Evolutionary conservation across 805 yeast species (phyloP), one percentile per base, ranked within the genome.

Genomic region (Sugiyamaella floridensis): DNA sequence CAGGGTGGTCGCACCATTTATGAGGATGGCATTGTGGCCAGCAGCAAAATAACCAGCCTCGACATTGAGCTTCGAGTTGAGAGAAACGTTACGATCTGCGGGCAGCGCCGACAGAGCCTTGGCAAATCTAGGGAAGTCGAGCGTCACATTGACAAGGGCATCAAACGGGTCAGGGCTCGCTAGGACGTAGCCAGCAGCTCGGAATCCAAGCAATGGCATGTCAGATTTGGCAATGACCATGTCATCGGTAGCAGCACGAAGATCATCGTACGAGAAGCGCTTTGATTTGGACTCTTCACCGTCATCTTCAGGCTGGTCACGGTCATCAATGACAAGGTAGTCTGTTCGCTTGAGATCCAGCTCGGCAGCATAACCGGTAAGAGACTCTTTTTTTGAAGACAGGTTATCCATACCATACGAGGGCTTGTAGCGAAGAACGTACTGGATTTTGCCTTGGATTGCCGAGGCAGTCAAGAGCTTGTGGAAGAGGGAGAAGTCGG

Each of bases 351-450:
- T 85, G 55, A 85, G 61, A 1, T 82, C 77, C 44, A 85, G 63
- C 44, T 78, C 85, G 15, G 77, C 82, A 1, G 89, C 93, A 65
- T 81, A 88, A 0, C 92, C 93, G 9, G 65, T 58, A 10, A 69
- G 49, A 15, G 48, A 46, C 18, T 54, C 62, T 11, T 32, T 32
- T 11, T 32, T 32, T 10, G 37, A 32, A 12, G 45, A 45, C 26
- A 45, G 37, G 16, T 45, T 22, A 1, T 75, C 44, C 73, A 77
- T 51, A 51, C 14, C 65, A 60, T 12, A 16, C 52, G 59, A 26
- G 55, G 85, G 83, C 11, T 80, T 73, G 60, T 89, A 83, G 59
- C 97, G 77, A 85, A 95, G 80, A 2, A 83, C 78, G 64, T 87
- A 85, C 47, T 86, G 75, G 26, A 89, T 63, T 61, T 86, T 86